Evolutionary conservation across 2,329 filamentous ascomycete species (phyloP).

Genomic region (Cladosporium colombiae): DNA sequence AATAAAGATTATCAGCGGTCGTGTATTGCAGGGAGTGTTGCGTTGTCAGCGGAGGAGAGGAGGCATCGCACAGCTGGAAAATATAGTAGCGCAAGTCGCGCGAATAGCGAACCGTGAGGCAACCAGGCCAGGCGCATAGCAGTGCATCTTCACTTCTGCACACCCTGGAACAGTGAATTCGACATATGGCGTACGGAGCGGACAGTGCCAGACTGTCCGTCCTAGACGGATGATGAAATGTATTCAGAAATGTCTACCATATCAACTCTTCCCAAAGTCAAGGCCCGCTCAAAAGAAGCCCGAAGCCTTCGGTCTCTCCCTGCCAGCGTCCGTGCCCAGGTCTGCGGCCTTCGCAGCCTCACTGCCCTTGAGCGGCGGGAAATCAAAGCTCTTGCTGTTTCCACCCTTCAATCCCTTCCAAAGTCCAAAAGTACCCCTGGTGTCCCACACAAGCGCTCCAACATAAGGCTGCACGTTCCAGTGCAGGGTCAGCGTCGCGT

Average conservation of each 20-base stretch:
- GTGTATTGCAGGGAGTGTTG: not conserved
- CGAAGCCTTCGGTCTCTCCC: conserved; percentile 36
- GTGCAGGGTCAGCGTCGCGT: conserved; percentile 77
- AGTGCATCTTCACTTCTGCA: not conserved
- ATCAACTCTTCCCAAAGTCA: conserved; percentile 44
- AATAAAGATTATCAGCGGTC: too few species aligned
- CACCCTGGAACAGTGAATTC: not conserved
- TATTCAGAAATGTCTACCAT: conserved; percentile 32
- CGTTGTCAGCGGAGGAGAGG: not conserved
- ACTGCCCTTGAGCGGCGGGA: conserved; percentile 65
- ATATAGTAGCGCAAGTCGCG: not conserved
- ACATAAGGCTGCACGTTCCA: conserved; percentile 99
- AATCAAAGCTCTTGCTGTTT: conserved; percentile 65
- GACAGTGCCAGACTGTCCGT: not conserved
- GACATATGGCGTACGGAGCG: not conserved
- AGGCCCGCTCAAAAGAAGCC: not conserved
- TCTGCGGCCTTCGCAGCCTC: conserved; percentile 46
- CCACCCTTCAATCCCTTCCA: conserved; percentile 69
- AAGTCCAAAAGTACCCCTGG: conserved; percentile 46
- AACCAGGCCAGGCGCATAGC: not conserved
- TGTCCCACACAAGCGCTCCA: conserved; percentile 78
- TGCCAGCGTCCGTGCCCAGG: conserved; percentile 50
- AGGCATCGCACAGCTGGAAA: not conserved
- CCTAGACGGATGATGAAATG: not conserved
- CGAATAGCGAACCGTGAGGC: not conserved